Evolutionary conservation across 1,284 basidiomycete species (phyloP), one percentile per base, ranked within the genome.

Genomic region (Cryptococcus maquisensis): DNA sequence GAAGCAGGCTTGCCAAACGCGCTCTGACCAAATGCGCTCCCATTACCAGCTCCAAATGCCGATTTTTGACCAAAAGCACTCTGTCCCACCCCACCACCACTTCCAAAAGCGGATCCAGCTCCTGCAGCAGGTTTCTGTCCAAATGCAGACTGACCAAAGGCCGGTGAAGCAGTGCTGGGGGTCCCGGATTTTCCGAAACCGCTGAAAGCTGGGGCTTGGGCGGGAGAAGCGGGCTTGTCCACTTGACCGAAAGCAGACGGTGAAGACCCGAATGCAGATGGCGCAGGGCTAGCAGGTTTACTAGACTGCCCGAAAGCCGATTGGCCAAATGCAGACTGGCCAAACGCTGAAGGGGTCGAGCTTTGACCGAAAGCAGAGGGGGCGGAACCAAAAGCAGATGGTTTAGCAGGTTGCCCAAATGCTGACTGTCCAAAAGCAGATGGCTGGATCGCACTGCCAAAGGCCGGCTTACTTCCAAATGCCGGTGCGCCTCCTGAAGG

Each of bases 281-380:
- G 21, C 3, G 51, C 47, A 8, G 43, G 21, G 4, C 50, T 55
- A 9, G 63, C 57, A 20, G 68, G 61, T 50, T 61, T 56, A 20
- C 48, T 32, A 21, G 60, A 24, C 41, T 60, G 53, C 1, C 64
- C 67, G 47, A 68, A 67, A 2, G 59, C 56, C 9, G 63, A 49
- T 39, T 50, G 52, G 36, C 61, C 63, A 35, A 62, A 62, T 7
- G 64, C 56, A 16, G 57, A 15, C 55, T 21, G 12, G 24, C 23
- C 9, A 51, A 48, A n/a, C 41, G n/a, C 60, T 58, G 49, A 63
- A 63, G 18, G 62, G 54, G 28, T 53, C 36, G 45, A 39, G 48
- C 35, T 52, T 59, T 12, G 55, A 15, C 46, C 52, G 43, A 49
- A 49, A 13, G 47, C 48, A 20, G 53, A 49, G 36, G 40, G 21